Evolutionary conservation across 2,329 filamentous ascomycete genomes (phyloP).

Genomic region (Penicillium griseofulvum): DNA sequence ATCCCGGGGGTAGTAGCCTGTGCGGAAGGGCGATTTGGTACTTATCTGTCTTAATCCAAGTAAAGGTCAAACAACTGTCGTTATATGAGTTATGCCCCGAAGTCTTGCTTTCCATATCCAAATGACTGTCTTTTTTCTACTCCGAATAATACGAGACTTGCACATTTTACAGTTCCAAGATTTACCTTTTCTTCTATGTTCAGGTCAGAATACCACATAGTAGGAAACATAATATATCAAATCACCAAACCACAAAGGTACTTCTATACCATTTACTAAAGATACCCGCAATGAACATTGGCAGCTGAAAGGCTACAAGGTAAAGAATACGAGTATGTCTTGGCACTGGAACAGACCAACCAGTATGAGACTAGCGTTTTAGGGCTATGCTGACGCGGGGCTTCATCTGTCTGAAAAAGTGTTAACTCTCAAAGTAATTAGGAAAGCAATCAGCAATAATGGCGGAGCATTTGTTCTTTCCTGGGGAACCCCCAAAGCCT

Average conservation of each 20-base stretch:
- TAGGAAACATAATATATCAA: neutral
- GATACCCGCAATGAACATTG: neutral
- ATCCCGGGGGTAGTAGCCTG: no score
- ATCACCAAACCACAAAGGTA: neutral
- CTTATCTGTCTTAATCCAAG: neutral
- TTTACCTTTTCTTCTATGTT: neutral
- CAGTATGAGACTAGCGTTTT: neutral
- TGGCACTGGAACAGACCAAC: neutral
- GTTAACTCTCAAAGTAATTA: neutral
- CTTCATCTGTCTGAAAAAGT: neutral
- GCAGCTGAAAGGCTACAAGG: neutral
- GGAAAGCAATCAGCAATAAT: neutral
- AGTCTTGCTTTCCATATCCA: neutral
- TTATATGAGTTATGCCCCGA: neutral
- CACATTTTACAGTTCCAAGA: neutral
- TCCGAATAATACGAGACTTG: neutral
- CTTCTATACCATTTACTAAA: neutral
- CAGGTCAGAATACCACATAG: neutral
- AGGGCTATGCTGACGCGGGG: neutral
- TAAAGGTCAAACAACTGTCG: neutral
- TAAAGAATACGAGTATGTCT: neutral
- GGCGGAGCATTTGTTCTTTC: neutral
- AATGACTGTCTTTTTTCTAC: neutral
- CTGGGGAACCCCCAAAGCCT: neutral
- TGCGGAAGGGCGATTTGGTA: neutral